Percentiles rank a stretch among this genome's conserved stretches.
Evolutionary conservation across 805 yeast genomes (phyloP).

Genomic region (Pichia cephalocereana): DNA sequence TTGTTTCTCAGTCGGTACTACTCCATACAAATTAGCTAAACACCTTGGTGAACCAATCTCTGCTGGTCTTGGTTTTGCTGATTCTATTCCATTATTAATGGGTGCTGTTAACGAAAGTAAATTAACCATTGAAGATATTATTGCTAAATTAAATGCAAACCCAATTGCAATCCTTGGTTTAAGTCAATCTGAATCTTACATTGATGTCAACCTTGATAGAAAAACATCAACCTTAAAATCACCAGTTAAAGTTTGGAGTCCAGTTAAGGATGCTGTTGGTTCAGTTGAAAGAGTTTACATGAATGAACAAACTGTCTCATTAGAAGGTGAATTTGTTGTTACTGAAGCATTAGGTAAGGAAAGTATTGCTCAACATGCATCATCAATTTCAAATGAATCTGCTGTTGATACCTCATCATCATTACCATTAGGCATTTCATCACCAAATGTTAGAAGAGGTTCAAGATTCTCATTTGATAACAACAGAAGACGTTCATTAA

Average conservation of each 20-base stretch:
- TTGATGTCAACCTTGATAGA: slow-evolving; percentile 82
- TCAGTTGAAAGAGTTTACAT: slow-evolving; percentile 83
- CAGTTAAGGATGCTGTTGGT: slow-evolving; percentile 54
- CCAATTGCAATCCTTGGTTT: slow-evolving; percentile 78
- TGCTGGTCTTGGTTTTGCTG: slow-evolving; percentile 72
- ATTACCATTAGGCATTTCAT: slow-evolving; percentile 21
- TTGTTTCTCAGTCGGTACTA: slow-evolving; percentile 75
- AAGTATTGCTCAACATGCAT: slow-evolving; percentile 36
- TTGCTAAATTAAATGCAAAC: slow-evolving; percentile 63
- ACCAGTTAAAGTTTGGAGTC: slow-evolving; percentile 41
- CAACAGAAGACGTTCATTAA: slow-evolving; percentile 30
- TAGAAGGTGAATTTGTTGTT: slow-evolving; percentile 70
- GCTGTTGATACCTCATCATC: slow-evolving; percentile 13
- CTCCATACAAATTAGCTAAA: slow-evolving; percentile 66
- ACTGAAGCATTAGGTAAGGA: slow-evolving; percentile 55
- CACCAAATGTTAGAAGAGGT: slow-evolving; percentile 28
- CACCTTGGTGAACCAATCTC: slow-evolving; percentile 50
- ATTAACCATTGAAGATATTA: slow-evolving; percentile 64
- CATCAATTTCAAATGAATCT: slow-evolving; percentile 15
- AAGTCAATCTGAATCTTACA: slow-evolving; percentile 67
- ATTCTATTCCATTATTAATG: slow-evolving; percentile 72
- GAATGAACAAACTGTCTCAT: slow-evolving; percentile 68
- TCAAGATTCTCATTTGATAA: slow-evolving; percentile 43
- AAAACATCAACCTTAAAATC: slow-evolving; percentile 32
- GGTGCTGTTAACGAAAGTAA: slow-evolving; percentile 69